phyloP scores from a whole-genome alignment of 1,284 basidiomycete genomes.

The Ceratobasidium sp. region DNA sequence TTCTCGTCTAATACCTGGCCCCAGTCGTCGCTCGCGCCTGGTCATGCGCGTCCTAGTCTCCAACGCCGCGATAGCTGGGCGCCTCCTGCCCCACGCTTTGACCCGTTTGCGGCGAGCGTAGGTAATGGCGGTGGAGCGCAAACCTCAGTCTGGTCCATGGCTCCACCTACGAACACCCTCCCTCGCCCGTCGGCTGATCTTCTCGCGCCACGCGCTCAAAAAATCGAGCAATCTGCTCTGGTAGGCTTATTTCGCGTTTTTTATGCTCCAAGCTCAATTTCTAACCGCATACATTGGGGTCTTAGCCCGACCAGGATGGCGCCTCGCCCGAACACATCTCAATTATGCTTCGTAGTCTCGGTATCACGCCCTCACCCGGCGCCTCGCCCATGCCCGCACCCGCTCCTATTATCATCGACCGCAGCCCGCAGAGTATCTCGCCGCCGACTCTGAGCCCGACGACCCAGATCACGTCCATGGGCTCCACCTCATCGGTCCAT shows the following conservation, averaged over 20 bases:
- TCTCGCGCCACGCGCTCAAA: conserved; percentile 1
- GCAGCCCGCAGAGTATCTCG: conserved; percentile 24
- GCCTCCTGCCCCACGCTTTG: conserved; percentile 2
- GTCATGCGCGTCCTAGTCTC: neutral
- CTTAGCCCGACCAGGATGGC: neutral
- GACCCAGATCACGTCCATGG: conserved; percentile 38
- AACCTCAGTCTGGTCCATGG: conserved; percentile 23
- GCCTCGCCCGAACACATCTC: conserved; percentile 37
- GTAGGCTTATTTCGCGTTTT: neutral
- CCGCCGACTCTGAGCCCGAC: conserved; percentile 37
- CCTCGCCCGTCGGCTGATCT: conserved; percentile 14
- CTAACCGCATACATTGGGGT: conserved; percentile 35
- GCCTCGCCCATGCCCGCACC: neutral
- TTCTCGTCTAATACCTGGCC: conserved; percentile 15
- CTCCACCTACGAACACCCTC: neutral
- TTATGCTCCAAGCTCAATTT: neutral
- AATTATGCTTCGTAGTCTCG: conserved; percentile 40
- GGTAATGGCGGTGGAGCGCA: neutral
- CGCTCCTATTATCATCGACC: neutral
- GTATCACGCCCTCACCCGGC: conserved; percentile 37
- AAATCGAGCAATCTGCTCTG: neutral
- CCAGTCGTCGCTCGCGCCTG: neutral
- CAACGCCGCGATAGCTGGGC: conserved; percentile 23
- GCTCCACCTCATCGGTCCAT: conserved; percentile 31
- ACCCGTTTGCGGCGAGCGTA: neutral